These are phyloP conservation scores for Quercus engelmannii DNA, from an alignment of 306 rosid genomes.

Conservation along the genomic window DNA sequence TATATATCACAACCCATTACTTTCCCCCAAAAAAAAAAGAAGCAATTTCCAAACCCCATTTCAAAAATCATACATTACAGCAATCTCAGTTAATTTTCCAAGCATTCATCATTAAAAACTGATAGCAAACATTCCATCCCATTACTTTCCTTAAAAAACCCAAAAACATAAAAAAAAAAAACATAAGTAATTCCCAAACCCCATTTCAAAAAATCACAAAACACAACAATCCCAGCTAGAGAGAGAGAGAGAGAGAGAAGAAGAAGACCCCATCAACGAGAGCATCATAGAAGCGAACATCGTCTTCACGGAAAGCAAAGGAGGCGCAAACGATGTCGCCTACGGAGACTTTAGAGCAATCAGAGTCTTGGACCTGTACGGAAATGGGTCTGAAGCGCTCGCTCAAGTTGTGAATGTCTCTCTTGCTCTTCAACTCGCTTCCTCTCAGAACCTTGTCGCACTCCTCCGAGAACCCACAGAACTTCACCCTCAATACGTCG, in stretches of 20 bases:
- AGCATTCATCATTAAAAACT: no score
- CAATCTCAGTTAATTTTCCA: no score
- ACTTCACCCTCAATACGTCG: slow-evolving; percentile 25
- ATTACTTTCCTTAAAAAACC: no score
- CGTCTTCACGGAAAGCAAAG: slow-evolving; percentile 10
- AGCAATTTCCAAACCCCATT: no score
- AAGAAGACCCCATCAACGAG: slow-evolving; percentile 27
- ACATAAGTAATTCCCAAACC: no score
- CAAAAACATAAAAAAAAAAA: no score
- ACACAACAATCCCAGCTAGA: no score
- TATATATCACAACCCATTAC: no score
- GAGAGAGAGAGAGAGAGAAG: background rate
- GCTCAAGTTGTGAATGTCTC: slow-evolving; percentile 23
- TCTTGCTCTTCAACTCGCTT: slow-evolving; percentile 4
- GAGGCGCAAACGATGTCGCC: slow-evolving; percentile 39
- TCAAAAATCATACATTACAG: no score
- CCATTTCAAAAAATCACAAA: no score
- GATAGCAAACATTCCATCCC: no score
- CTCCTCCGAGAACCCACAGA: slow-evolving; percentile 15
- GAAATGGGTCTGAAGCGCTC: slow-evolving; percentile 35
- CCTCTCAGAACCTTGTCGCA: slow-evolving; percentile 7
- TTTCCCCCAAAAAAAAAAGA: no score
- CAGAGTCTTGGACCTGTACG: slow-evolving; percentile 42
- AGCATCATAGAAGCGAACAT: slow-evolving; percentile 48
- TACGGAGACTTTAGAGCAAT: slow-evolving; percentile 17